These are phyloP conservation scores for Podospora sp. DNA, from an alignment of 495 filamentous ascomycete species.

Conservation along the genomic window DNA sequence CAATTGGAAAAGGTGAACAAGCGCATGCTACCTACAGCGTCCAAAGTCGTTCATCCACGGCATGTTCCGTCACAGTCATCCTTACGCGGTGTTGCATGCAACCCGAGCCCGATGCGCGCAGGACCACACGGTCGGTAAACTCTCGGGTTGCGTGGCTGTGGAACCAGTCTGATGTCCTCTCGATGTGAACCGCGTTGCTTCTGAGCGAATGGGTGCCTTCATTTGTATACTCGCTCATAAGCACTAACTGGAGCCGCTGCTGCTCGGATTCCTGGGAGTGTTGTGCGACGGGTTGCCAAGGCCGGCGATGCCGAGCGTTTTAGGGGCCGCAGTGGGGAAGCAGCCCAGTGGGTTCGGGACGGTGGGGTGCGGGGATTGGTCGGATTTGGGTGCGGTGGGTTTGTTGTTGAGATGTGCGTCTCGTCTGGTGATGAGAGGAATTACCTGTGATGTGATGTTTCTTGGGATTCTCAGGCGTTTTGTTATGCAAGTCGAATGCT, in stretches of 20 bases:
- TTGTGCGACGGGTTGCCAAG: background rate
- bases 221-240: background rate
- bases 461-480: no score
- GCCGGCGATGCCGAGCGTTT: background rate
- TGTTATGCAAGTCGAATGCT: no score
- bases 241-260: background rate
- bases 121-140: background rate
- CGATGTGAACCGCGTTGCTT: background rate
- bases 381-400: background rate
- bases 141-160: background rate
- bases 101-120: background rate
- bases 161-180: background rate
- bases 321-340: background rate
- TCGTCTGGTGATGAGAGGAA: no score
- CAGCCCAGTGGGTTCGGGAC: background rate
- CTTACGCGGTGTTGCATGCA: background rate
- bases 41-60: no score
- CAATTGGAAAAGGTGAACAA: no score
- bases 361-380: background rate
- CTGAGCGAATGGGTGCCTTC: background rate
- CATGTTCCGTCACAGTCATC: no score
- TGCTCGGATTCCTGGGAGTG: background rate
- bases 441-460: no score
- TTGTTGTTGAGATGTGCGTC: background rate
- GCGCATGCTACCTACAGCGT: no score